A percentile compares a stretch with the other conserved stretches of the same genome.
These are phyloP conservation scores for Phytophthora palmivora DNA, from an alignment of 352 stramenopile species.

Conservation along the genomic window DNA sequence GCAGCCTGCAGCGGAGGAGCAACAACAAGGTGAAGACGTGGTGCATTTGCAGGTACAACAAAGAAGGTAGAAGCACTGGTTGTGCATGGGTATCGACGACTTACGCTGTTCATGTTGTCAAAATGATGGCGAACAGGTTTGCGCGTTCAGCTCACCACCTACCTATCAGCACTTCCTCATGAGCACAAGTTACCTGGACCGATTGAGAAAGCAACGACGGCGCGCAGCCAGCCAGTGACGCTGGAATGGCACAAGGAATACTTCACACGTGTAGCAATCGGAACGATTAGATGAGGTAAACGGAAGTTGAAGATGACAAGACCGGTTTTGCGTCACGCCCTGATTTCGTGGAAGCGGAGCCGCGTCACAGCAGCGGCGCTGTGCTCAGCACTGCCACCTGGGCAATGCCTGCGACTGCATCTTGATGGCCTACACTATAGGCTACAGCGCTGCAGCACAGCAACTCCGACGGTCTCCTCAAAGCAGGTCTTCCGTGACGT, in stretches of 20 bases:
- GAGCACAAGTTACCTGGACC: slow-evolving; percentile 62
- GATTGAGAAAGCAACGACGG: slow-evolving; percentile 38
- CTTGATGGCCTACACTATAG: background rate
- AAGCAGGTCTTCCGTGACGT: slow-evolving; percentile 8
- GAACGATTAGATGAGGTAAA: slow-evolving; percentile 24
- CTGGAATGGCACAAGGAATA: background rate
- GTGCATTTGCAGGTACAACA: slow-evolving; percentile 13
- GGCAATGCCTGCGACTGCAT: background rate
- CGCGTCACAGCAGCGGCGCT: slow-evolving; percentile 17
- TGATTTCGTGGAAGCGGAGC: slow-evolving; percentile 32
- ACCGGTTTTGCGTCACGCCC: slow-evolving; percentile 35
- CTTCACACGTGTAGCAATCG: background rate
- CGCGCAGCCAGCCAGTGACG: slow-evolving; percentile 10
- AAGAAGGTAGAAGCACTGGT: background rate
- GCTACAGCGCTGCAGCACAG: slow-evolving; percentile 2
- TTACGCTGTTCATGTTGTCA: slow-evolving; percentile 12
- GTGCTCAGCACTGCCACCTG: background rate
- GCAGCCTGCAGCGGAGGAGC: background rate
- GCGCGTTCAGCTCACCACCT: slow-evolving; percentile 16
- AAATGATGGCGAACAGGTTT: slow-evolving; percentile 21
- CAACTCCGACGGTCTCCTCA: slow-evolving; percentile 7
- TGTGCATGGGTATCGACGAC: background rate
- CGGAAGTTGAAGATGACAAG: slow-evolving; percentile 30
- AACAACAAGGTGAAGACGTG: background rate
- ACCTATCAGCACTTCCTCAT: slow-evolving; percentile 60